Evolutionary conservation across 202 grass and related monocot genomes (phyloP).

Genomic region (Hordeum pubiflorum): DNA sequence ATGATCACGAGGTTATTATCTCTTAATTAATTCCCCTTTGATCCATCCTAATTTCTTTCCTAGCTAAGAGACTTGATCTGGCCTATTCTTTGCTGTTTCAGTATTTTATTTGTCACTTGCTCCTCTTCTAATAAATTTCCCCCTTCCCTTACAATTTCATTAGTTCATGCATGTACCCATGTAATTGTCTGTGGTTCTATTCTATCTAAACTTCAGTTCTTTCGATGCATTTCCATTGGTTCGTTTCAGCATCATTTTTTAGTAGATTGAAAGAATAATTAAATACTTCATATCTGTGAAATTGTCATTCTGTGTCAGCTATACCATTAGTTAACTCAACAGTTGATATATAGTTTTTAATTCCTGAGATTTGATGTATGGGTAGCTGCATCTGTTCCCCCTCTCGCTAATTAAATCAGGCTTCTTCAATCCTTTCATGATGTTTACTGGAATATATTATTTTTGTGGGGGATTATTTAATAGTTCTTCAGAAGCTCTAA

Average conservation of each 20-base stretch:
- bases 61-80: not conserved
- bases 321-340: too few relatives aligned
- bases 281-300: not conserved
- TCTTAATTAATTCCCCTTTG: not conserved
- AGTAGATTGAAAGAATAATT: not conserved
- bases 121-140: not conserved
- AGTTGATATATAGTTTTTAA: not conserved
- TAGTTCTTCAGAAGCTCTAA: not conserved
- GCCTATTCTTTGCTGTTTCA: not conserved
- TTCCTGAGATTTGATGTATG: slow-evolving; percentile 27
- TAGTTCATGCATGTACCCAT: not conserved
- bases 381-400: not conserved
- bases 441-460: not conserved
- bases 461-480: not conserved
- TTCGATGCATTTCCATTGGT: not conserved
- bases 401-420: not conserved
- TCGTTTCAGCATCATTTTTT: not conserved
- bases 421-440: not conserved
- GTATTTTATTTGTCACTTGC: not conserved
- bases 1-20: slow-evolving; percentile 34
- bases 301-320: too few relatives aligned
- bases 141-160: not conserved
- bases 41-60: not conserved
- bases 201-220: not conserved
- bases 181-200: not conserved